phyloP scores from a whole-genome alignment of 371 early-diverging fungal species.

The Haplosporangium sp. region DNA sequence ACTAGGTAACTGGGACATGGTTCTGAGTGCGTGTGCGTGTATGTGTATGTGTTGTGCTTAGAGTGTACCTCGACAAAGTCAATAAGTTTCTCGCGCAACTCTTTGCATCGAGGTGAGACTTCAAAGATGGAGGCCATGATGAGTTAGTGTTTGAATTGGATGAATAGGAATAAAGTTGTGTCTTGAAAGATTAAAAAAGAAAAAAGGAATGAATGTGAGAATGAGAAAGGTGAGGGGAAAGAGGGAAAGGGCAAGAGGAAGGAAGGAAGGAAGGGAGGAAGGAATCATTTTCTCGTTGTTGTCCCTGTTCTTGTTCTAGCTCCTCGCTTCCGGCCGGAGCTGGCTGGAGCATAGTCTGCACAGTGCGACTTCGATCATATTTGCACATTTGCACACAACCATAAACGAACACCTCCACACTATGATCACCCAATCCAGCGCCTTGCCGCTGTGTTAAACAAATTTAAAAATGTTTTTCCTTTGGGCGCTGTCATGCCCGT shows the following conservation, averaged over 20 bases:
- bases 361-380: neutral
- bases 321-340: neutral
- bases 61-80: constrained; percentile 81
- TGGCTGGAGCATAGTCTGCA: neutral
- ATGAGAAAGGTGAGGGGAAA: neutral
- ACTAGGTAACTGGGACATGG: neutral
- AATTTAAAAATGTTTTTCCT: neutral
- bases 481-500: neutral
- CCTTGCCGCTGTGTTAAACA: constrained; percentile 9
- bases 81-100: constrained; percentile 73
- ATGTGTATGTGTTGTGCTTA: neutral
- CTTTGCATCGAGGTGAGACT: constrained; percentile 74
- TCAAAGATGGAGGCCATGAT: constrained; percentile 52
- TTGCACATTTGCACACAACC: neutral
- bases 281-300: too few relatives aligned
- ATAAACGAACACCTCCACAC: neutral
- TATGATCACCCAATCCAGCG: constrained; percentile 21
- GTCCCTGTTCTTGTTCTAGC: too few relatives aligned
- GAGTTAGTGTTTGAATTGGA: neutral
- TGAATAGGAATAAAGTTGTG: neutral
- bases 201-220: constrained; percentile 1
- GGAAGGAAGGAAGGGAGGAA: neutral
- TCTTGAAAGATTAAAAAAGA: neutral
- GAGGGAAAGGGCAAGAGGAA: neutral
- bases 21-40: too few relatives aligned